Conservation (phyloP, 495 filamentous ascomycete species). For the Saxispiralis lemnorum region DNA sequence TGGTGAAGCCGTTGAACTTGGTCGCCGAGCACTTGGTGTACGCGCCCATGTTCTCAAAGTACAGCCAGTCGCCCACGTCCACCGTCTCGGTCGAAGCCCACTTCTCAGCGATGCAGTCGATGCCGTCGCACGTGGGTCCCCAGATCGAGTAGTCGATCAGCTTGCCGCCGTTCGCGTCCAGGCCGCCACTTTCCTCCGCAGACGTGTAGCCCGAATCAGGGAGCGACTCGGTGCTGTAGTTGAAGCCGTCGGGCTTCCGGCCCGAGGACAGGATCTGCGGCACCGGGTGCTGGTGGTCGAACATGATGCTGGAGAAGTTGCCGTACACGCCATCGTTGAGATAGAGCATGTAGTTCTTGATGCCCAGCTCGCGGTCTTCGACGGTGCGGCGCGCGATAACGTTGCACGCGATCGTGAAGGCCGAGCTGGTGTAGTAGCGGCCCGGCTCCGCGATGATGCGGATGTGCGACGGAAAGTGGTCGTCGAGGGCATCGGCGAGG, state of each 20-base stretch:
- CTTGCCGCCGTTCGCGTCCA: constrained; percentile 11
- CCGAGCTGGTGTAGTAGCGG: constrained; percentile 82
- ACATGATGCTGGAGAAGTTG: constrained; percentile 97
- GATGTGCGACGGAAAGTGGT: constrained; percentile 69
- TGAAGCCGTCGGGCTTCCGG: constrained; percentile 24
- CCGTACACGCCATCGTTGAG: constrained; percentile 94
- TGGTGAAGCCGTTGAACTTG: constrained; percentile 93
- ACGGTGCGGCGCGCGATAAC: constrained; percentile 90
- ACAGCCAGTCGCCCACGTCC: constrained; percentile 90
- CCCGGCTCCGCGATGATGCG: constrained; percentile 92
- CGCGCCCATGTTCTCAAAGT: constrained; percentile 96
- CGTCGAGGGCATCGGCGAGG: constrained; percentile 61
- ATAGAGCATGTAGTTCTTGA: constrained; percentile 79
- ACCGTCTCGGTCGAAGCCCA: constrained; percentile 55
- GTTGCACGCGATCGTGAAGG: constrained; percentile 83
- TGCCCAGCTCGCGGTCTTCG: constrained; percentile 37
- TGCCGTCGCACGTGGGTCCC: constrained; percentile 95
- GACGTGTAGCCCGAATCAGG: constrained; percentile 14
- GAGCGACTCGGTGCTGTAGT: constrained; percentile 17
- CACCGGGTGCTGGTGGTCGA: constrained; percentile 85
- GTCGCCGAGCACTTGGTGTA: constrained; percentile 96
- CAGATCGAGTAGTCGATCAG: constrained; percentile 71
- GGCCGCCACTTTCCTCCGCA: background rate
- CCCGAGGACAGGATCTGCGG: constrained; percentile 59
- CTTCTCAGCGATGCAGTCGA: constrained; percentile 72